Evolutionary conservation across 345 rosid genomes (phyloP).

Genomic region (Aquilaria malaccensis): DNA sequence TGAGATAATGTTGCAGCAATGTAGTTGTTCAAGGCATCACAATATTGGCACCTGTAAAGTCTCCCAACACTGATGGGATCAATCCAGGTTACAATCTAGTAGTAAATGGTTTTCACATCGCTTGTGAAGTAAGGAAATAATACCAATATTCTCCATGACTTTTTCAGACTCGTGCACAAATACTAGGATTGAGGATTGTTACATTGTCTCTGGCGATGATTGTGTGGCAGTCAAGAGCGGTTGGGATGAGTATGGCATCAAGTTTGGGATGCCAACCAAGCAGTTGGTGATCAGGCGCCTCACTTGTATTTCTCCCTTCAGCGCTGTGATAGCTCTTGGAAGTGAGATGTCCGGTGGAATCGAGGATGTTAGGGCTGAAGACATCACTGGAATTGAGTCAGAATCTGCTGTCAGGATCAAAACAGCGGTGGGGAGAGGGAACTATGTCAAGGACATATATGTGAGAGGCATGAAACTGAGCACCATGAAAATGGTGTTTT

Average conservation of each 20-base stretch:
- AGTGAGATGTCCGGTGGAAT: slow-evolving; percentile 96
- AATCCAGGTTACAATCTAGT: slow-evolving; percentile 43
- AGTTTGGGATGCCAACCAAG: slow-evolving; percentile 60
- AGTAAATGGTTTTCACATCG: slow-evolving; percentile 6
- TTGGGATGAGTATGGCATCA: slow-evolving; percentile 76
- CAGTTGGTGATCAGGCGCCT: slow-evolving; percentile 69
- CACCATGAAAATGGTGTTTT: slow-evolving; percentile 77
- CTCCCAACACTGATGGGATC: slow-evolving; percentile 92
- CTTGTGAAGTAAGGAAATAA: background rate
- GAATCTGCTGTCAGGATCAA: slow-evolving; percentile 79
- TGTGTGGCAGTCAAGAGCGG: slow-evolving; percentile 89
- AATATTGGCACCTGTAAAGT: slow-evolving; percentile 65
- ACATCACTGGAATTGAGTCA: slow-evolving; percentile 57
- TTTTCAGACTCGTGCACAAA: slow-evolving; percentile 67
- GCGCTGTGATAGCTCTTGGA: slow-evolving; percentile 83
- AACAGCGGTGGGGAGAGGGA: slow-evolving; percentile 76
- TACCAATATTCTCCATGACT: background rate
- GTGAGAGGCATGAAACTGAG: slow-evolving; percentile 58
- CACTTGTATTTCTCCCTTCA: slow-evolving; percentile 80
- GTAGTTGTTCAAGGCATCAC: slow-evolving; percentile 61
- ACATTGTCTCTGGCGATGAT: slow-evolving; percentile 85
- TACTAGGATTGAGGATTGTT: slow-evolving; percentile 64
- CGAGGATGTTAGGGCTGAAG: slow-evolving; percentile 71
- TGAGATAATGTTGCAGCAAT: slow-evolving; percentile 32
- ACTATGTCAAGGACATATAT: slow-evolving; percentile 64